A percentile compares a stretch with the other conserved stretches of the same genome.
Conservation (phyloP, 1,284 basidiomycete genomes). For the Fomitopsis betulina region DNA sequence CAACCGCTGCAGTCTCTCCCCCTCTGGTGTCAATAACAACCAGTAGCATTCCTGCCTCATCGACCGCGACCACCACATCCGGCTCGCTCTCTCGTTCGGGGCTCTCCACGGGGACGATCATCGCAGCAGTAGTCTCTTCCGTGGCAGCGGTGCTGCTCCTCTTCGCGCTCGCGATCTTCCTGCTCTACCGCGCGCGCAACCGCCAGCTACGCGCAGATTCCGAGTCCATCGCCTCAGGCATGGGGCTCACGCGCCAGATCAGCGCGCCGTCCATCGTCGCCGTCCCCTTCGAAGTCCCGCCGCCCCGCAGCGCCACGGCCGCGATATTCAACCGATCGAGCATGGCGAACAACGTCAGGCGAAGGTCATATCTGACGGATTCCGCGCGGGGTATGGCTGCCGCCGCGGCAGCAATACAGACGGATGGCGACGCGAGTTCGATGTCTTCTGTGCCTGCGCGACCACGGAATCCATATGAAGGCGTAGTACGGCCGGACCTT, state of each 20-base stretch:
- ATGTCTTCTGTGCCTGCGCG: constrained; percentile 5
- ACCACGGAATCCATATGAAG: constrained; percentile 18
- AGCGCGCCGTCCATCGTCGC: constrained; percentile 10
- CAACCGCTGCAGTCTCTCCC: neutral
- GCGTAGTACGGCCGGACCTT: constrained; percentile 7
- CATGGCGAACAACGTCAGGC: neutral
- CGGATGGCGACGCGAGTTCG: neutral
- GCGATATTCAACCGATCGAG: neutral
- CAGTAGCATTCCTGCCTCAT: neutral
- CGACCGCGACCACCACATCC: neutral
- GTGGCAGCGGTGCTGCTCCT: constrained; percentile 20
- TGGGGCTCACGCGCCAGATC: constrained; percentile 11
- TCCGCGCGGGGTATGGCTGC: neutral
- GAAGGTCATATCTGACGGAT: neutral
- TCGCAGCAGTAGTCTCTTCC: constrained; percentile 22
- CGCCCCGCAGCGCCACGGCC: neutral
- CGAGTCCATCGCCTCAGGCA: constrained; percentile 5
- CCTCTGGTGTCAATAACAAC: neutral
- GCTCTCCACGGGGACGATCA: constrained; percentile 23
- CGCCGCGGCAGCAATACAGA: neutral
- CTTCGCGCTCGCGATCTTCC: constrained; percentile 14
- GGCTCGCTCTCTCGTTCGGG: constrained; percentile 1
- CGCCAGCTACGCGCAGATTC: constrained; percentile 6
- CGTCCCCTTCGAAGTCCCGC: constrained; percentile 3
- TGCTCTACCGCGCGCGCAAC: constrained; percentile 14